Base-by-base conservation (phyloP, 306 rosid species). In the Alnus glutinosa region DNA sequence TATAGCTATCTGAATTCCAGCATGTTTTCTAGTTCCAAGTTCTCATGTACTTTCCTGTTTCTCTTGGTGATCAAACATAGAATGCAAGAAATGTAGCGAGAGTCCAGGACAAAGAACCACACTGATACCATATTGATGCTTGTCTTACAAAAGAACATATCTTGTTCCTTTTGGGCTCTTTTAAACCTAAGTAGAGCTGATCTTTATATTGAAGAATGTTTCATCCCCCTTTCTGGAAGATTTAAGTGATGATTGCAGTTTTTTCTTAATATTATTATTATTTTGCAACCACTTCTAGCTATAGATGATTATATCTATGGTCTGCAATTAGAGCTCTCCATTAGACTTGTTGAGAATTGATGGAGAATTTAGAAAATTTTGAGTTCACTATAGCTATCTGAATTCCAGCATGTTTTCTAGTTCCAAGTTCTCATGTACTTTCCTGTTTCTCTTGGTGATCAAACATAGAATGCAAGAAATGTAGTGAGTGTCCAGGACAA, bases 391-490 rank as follows among this genome's bases (percentile, higher is more conserved):
- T 32, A 13, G 46, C 70, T 36, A 32, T 12, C 18, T 2, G 23
- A 10, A 12, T 34, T 34, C 70, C 70, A 63, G 23, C 18, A 1
- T 1, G 47, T 36, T 34, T 63, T 61, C 18, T 9, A 28, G 67
- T 61, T 61, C 67, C 67, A 61, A 61, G 67, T 61, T 61, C 15
- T 61, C 39, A 61, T 30, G 67, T 23, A 28, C 67, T 32, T 32
- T 61, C 37, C 36, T 61, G 34, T 61, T 12, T 32, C 13, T 14
- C 2, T 4, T 42, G 46, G 46, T 1, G 46, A 59, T 10, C 13
- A 8, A 58, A 3, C 5, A 9, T 19, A 8, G 32, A 58, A 58
- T 58, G 46, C 46, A 42, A 10, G 30, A 58, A 9, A 58, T 58
- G 64, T 58, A 58, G 32, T 14, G 7, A 58, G 64, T 23, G 66